Conservation (phyloP, 495 filamentous ascomycete species). For the Parachaetomium inaequale region DNA sequence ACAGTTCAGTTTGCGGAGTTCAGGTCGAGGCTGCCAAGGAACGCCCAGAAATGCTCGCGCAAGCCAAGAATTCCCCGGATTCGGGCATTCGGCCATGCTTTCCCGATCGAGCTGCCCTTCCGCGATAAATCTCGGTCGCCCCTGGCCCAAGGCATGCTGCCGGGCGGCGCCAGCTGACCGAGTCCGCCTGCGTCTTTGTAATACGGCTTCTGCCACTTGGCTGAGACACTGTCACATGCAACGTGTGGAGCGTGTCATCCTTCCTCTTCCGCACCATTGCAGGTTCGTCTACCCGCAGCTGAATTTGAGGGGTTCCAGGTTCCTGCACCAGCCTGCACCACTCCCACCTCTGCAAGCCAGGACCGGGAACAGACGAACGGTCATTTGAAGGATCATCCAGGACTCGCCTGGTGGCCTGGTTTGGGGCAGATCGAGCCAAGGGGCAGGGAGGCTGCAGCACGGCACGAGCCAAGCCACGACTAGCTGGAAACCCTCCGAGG, state of each 20-base stretch:
- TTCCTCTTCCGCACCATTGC: neutral
- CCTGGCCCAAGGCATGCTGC: slow-evolving; percentile 6
- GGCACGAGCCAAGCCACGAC: neutral
- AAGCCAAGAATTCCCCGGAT: slow-evolving; percentile 20
- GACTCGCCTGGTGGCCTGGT: neutral
- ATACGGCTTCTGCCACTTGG: slow-evolving; percentile 3
- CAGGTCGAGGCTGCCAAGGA: neutral
- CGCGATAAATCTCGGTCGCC: neutral
- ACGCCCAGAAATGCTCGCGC: no score
- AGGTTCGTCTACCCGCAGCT: neutral
- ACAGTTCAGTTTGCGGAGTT: neutral
- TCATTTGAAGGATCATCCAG: neutral
- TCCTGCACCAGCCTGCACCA: neutral
- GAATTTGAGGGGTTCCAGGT: neutral
- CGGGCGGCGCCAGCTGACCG: slow-evolving; percentile 6
- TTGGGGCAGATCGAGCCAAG: neutral
- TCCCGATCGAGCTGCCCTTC: slow-evolving; percentile 11
- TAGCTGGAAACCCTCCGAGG: neutral
- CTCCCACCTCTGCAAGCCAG: no score
- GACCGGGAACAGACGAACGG: neutral
- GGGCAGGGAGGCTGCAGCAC: neutral
- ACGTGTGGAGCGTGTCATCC: neutral
- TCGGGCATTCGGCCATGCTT: slow-evolving; percentile 17
- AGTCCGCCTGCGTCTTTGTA: neutral
- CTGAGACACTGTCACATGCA: slow-evolving; percentile 18